Evolutionary conservation across 805 yeast species (phyloP), one percentile per base, ranked within the genome.

Genomic region (Kluyveromyces dobzhanskii): DNA sequence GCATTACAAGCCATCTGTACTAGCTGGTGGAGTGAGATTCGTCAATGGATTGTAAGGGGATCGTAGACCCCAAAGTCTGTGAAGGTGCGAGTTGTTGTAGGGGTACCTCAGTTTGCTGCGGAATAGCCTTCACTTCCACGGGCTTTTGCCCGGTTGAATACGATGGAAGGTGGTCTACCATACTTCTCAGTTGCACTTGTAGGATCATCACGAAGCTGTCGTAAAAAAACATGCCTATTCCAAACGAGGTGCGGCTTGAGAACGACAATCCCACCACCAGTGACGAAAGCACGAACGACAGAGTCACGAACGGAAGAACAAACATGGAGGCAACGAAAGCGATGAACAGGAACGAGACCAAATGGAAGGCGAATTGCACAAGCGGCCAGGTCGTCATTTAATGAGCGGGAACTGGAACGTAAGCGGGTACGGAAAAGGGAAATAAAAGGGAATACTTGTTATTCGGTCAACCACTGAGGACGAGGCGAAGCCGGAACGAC

Each of bases 231-330:
- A 52, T 55, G 4, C 57, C 59, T 19, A 46, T 29, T 30, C 47
- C 49, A 38, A 55, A 57, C 3, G 53, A 47, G 3, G 48, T n/a
- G 27, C 54, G 55, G 40, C 60, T 54, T 32, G 54, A 31, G 30
- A 56, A 49, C 12, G 61, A 62, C 34, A 56, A 48, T 3, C 50
- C 30, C 1, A 58, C 53, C 10, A 54, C 56, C 11, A 49, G 51
- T 2, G 51, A 39, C 1, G 62, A 62, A 35, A 57, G 56, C 9
- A 49, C 31, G 35, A 55, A 47, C 3, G 64, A 57, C 3, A 49
- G 30, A 1, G 44, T 39, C 32, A 59, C 32, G 27, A 58, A 39
- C 17, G 64, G 64, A 2, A 54, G 35, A 19, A 59, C 50, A 19
- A 58, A 45, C 10, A 53, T 17, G 2, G 57, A 41, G 3, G 62